Base-by-base conservation (phyloP, 331 rosid species). In the Malus hybrid region DNA sequence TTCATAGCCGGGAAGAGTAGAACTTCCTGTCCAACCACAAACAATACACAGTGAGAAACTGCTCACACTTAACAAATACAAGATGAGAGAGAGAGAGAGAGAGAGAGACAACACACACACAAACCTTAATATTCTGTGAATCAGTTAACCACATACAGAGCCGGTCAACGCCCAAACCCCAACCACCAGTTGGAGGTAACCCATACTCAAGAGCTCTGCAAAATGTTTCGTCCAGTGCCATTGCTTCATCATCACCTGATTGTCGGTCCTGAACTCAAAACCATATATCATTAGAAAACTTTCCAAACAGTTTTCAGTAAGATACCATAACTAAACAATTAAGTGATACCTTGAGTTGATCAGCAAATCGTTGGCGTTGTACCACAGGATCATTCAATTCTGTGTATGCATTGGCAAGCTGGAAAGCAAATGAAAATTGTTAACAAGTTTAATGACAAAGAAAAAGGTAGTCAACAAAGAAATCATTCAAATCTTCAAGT, bases 191-290 rank as follows among this genome's bases (percentile, higher is more conserved):
- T 15, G 97, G 99, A 8, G 99, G 99, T 83, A 95, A 82, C 19
- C 97, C 97, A 73, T 95, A 95, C 84, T 95, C 97, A 24, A 95
- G 91, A 69, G 99, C 96, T 0, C 84, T 92, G 78, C 96, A 90
- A 79, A 95, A 95, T 32, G 97, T 88, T 79, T 95, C 96, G 70
- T 95, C 99, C 48, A 92, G 73, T 16, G 96, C 92, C 96, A 90
- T 92, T 48, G 99, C 97, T 81, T 95, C 99, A 70, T 95, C 99
- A 63, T 95, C 99, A 31, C 99, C 96, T 0, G 97, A 89, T 70
- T 90, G 96, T 65, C 97, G 90, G 76, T 90, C 99, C 99, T 95
- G 84, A 60, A 39, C 71, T 29, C 32, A 36, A 84, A 69, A 76
- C 15, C 24, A 77, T 6, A 75, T n/a, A 48, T 56, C 56, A 39